A percentile compares a stretch with the other conserved stretches of the same genome.
These are phyloP conservation scores for Dactylellina cionopaga DNA, from an alignment of 2,329 filamentous ascomycete genomes.

Conservation along the genomic window DNA sequence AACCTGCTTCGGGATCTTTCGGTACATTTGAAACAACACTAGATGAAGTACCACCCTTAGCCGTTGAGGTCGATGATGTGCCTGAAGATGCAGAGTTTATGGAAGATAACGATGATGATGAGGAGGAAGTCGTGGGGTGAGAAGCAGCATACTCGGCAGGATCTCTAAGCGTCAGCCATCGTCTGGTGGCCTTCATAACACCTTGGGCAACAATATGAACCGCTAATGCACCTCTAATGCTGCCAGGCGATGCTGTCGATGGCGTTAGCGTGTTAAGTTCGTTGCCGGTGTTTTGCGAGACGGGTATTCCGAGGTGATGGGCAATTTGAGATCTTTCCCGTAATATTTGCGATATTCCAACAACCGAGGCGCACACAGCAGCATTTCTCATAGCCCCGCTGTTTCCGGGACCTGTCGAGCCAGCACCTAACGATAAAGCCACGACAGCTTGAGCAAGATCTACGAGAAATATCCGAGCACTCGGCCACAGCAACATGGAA, in stretches of 20 bases:
- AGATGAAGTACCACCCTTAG: conserved; percentile 45
- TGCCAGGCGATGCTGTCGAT: conserved; percentile 52
- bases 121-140: conserved; percentile 49
- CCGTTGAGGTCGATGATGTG: conserved; percentile 25
- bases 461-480: conserved; percentile 66
- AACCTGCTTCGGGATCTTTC: conserved; percentile 57
- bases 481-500: conserved; percentile 66
- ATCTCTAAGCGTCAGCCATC: conserved; percentile 56
- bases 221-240: conserved; percentile 56
- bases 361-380: conserved; percentile 65
- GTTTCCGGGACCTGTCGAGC: conserved; percentile 63
- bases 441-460: conserved; percentile 69
- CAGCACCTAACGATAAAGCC: conserved; percentile 67
- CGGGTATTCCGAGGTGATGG: conserved; percentile 43
- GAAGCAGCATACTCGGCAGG: conserved; percentile 52
- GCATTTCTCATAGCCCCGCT: conserved; percentile 66
- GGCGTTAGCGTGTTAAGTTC: conserved; percentile 49
- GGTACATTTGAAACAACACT: conserved; percentile 48
- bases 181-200: conserved; percentile 56
- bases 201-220: conserved; percentile 58
- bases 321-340: conserved; percentile 44
- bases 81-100: conserved; percentile 49
- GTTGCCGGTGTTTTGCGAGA: conserved; percentile 28
- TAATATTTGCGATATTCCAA: conserved; percentile 57
- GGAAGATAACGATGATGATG: conserved; percentile 32